phyloP scores from a whole-genome alignment of 768 basidiomycete genomes.

The Russula emetica region DNA sequence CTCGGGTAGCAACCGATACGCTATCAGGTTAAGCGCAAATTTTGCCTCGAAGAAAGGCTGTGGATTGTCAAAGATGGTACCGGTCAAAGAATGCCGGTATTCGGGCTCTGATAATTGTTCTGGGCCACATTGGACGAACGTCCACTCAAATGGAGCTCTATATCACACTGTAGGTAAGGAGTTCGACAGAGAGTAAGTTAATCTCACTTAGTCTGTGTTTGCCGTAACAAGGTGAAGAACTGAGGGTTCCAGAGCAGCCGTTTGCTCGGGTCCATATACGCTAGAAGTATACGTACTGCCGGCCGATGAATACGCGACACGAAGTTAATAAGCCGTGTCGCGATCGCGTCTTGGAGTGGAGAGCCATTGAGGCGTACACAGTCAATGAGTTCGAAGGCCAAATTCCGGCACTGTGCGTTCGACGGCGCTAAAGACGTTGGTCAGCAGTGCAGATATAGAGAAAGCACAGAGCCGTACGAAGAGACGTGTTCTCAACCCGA shows the following conservation, averaged over 20 bases:
- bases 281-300: conserved; percentile 42
- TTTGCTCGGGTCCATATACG: conserved; percentile 43
- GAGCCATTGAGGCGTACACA: conserved; percentile 50
- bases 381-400: conserved; percentile 59
- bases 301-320: conserved; percentile 43
- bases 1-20: conserved; percentile 3
- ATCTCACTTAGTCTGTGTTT: conserved; percentile 11
- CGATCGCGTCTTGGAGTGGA: conserved; percentile 36
- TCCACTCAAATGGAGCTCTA: conserved; percentile 21
- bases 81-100: conserved; percentile 13
- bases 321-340: conserved; percentile 40
- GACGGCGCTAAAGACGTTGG: conserved; percentile 37
- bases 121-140: conserved; percentile 18
- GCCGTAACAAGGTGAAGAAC: conserved; percentile 3
- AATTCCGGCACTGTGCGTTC: conserved; percentile 34
- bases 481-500: conserved; percentile 40
- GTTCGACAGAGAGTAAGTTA: background rate
- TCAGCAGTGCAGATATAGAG: conserved; percentile 1
- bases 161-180: background rate
- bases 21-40: conserved; percentile 14
- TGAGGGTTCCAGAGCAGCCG: conserved; percentile 37
- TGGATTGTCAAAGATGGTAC: conserved; percentile 11
- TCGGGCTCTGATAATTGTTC: conserved; percentile 11
- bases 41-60: conserved; percentile 17
- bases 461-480: conserved; percentile 41